Base-by-base conservation (phyloP, 2,329 filamentous ascomycete species). In the Cladosporium sphaerospermum region DNA sequence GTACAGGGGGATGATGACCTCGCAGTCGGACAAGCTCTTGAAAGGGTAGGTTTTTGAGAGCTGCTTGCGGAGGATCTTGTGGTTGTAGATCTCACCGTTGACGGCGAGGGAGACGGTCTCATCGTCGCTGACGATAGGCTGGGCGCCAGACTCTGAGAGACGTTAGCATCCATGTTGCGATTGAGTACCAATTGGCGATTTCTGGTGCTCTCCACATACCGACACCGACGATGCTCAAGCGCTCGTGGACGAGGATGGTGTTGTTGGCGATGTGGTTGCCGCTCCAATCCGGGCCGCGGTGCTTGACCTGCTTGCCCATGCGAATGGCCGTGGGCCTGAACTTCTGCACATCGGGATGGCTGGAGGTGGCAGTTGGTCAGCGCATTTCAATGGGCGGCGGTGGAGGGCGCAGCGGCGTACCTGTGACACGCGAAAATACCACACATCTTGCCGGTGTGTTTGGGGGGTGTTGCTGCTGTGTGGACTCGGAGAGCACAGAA, bases 31-130 rank as follows among this genome's bases (percentile, higher is more conserved):
- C 69, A 93, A 87, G 61, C 93, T 99, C 84, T 96, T 96, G 84
- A 97, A 99, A 73, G 91, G 85, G 74, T 96, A 96, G 36, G 84
- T 81, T 56, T 78, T 83, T 75, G 89, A 89, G 65, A 96, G 78
- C 64, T 78, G 78, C 76, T 96, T 97, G 69, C 93, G 86, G 67
- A 99, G 80, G 67, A 96, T 82, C 69, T 92, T 88, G 77, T 99
- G 93, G 84, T 99, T 99, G 81, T 99, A 99, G 71, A 99, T 99
- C 73, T 99, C 93, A 74, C 93, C 93, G 74, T 99, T 99, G 82
- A 97, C 93, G 60, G 93, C 92, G 57, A 99, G 83, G 59, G 92
- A 85, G 65, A 99, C 85, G 64, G 80, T 86, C 61, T 84, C 86
- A 71, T 97, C 92, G 62, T 89, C 84, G 78, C 90, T 97, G 78